Percentiles rank a stretch among this genome's conserved stretches.
Evolutionary conservation across 1,284 basidiomycete genomes (phyloP).

Genomic region (Boletus smithii): DNA sequence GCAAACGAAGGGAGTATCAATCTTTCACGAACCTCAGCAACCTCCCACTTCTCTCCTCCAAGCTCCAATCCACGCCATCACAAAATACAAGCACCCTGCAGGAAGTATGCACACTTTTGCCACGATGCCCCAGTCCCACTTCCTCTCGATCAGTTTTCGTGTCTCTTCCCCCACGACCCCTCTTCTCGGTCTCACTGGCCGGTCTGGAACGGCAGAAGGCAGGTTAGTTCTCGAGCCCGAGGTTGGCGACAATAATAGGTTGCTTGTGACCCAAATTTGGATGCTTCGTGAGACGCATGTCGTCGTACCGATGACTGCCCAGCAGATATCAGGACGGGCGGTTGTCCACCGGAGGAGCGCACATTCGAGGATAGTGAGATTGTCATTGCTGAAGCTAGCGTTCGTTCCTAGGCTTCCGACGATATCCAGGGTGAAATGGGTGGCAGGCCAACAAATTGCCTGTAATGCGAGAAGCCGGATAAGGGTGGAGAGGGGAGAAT

Average conservation of each 20-base stretch:
- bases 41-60: constrained; percentile 41
- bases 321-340: constrained; percentile 64
- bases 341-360: constrained; percentile 33
- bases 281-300: constrained; percentile 71
- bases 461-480: constrained; percentile 81
- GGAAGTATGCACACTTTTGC: constrained; percentile 64
- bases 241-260: constrained; percentile 39
- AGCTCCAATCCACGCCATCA: constrained; percentile 72
- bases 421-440: constrained; percentile 69
- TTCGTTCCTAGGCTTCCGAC: constrained; percentile 43
- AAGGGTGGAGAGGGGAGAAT: constrained; percentile 74
- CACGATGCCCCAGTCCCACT: constrained; percentile 77
- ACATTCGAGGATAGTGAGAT: constrained; percentile 24
- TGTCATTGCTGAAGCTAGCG: constrained; percentile 15
- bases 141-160: constrained; percentile 37
- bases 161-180: constrained; percentile 42
- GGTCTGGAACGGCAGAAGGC: constrained; percentile 15
- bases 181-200: constrained; percentile 30
- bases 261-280: constrained; percentile 85
- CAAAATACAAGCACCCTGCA: constrained; percentile 65
- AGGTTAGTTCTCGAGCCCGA: constrained; percentile 3
- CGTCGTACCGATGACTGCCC: constrained; percentile 80
- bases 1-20: too few species aligned
- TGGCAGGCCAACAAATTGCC: constrained; percentile 86
- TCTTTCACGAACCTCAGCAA: constrained; percentile 37